These are phyloP conservation scores for Nicotiana knightiana DNA, from an alignment of 257 asterid species.

Conservation along the genomic window DNA sequence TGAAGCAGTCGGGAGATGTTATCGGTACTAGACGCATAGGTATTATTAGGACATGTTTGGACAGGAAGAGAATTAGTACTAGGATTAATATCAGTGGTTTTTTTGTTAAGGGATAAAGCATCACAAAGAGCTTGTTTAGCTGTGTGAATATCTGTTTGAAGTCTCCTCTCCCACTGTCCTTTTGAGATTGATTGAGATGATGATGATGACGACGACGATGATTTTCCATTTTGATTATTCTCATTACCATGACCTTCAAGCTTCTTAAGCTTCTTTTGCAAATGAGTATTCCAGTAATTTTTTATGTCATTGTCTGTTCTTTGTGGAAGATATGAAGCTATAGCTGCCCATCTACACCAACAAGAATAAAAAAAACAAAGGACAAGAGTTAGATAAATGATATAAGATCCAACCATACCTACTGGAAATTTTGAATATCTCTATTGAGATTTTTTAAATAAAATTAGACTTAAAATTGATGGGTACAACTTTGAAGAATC, in stretches of 20 bases:
- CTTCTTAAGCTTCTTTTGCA: slow-evolving; percentile 58
- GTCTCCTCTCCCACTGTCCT: slow-evolving; percentile 88
- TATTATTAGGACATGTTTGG: slow-evolving; percentile 3
- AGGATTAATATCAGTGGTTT: neutral
- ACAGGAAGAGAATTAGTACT: neutral
- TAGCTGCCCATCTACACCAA: slow-evolving; percentile 81
- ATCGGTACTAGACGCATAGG: slow-evolving; percentile 63
- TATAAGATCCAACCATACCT: neutral
- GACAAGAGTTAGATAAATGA: neutral
- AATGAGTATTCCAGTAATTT: slow-evolving; percentile 79
- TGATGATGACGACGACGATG: neutral
- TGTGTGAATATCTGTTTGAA: slow-evolving; percentile 77
- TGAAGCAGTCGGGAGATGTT: slow-evolving; percentile 67
- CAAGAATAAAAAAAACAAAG: neutral
- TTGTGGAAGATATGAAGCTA: slow-evolving; percentile 60
- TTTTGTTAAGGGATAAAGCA: slow-evolving; percentile 52
- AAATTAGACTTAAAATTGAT: neutral
- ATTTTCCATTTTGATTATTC: slow-evolving; percentile 5
- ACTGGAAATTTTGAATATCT: neutral
- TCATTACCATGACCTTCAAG: slow-evolving; percentile 22
- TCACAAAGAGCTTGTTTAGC: slow-evolving; percentile 78
- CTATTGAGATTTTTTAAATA: neutral
- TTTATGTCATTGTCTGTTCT: slow-evolving; percentile 55
- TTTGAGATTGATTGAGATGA: slow-evolving; percentile 26
- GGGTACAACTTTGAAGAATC: neutral